phyloP scores from a whole-genome alignment of 1,139 yeast species.

The Diutina rugosa region DNA sequence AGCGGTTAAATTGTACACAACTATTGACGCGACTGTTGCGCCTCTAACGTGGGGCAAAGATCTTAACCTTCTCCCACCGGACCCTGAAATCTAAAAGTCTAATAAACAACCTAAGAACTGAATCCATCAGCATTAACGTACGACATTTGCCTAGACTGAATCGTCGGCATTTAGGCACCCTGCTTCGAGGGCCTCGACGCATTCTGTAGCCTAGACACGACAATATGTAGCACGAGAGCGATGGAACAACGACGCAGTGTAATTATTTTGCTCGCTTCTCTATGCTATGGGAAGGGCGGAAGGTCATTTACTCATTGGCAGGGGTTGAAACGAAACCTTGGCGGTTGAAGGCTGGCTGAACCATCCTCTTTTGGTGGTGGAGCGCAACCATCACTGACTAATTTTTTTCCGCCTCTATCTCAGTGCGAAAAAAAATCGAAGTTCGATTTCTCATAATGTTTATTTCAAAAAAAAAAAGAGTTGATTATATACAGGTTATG shows the following conservation, averaged over 20 bases:
- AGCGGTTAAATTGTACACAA: neutral
- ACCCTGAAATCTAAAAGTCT: neutral
- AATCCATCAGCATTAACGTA: too few relatives aligned
- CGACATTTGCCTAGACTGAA: too few relatives aligned
- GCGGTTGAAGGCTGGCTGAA: neutral
- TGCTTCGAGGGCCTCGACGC: neutral
- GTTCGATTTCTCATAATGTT: neutral
- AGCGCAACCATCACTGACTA: neutral
- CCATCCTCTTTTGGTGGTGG: neutral
- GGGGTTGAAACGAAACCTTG: neutral
- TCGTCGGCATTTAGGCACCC: neutral
- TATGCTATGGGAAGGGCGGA: neutral
- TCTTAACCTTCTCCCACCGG: neutral
- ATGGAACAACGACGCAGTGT: neutral
- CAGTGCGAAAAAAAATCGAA: neutral
- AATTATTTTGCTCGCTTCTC: neutral
- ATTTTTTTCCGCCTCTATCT: too few relatives aligned
- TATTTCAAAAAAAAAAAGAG: too few relatives aligned
- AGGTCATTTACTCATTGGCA: neutral
- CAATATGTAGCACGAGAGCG: neutral
- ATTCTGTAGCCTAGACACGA: neutral
- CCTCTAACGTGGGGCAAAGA: neutral
- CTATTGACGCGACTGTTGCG: neutral
- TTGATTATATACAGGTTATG: neutral
- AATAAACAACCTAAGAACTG: too few relatives aligned